Base-by-base conservation (phyloP, 768 basidiomycete species). In the Neoboletus magnificus region DNA sequence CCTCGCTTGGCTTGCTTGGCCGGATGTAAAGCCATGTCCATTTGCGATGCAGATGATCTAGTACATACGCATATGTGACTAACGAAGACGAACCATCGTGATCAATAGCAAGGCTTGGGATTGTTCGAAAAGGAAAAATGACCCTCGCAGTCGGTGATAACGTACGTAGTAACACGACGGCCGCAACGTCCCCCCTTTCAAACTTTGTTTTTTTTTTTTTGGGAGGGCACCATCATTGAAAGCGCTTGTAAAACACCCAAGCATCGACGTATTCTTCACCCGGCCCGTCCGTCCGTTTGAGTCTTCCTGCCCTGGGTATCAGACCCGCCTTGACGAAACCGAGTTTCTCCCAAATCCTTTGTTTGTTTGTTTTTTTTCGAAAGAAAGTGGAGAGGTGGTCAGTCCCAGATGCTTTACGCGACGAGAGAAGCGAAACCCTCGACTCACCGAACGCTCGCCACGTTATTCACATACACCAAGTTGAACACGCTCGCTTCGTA, bases 181-280 rank as follows among this genome's bases (percentile, higher is more conserved):
- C 23, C 23, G 23, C 23, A 27, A 18, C 2, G 10, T 20, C 13
- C 13, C 11, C 1, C 35, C 16, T 3, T 7, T 20, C n/a, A n/a
- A n/a, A n/a, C n/a, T n/a, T n/a, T n/a, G n/a, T n/a, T n/a, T n/a
- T n/a, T 13, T 20, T 11, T 0, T 29, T 44, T 18, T 5, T 25
- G 5, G 7, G n/a, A n/a, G n/a, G n/a, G n/a, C n/a, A n/a, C 22
- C 30, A 16, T 79, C 76, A 5, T 76, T 75, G 66, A 93, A 49
- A 93, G 57, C 79, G 82, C 75, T 88, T 92, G 74, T 90, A 92
- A 64, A 91, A 80, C 16, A 97, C 82, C 73, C 85, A 84, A 1
- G 94, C 92, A 66, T 97, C 93, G 9, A 94, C 85, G 62, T 84
- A 95, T 67, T 95, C 93, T 65, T 96, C 94, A 15, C 82, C 87